Evolutionary conservation across 1,139 yeast species (phyloP), one percentile per base, ranked within the genome.

Genomic region (Geotrichum reessii): DNA sequence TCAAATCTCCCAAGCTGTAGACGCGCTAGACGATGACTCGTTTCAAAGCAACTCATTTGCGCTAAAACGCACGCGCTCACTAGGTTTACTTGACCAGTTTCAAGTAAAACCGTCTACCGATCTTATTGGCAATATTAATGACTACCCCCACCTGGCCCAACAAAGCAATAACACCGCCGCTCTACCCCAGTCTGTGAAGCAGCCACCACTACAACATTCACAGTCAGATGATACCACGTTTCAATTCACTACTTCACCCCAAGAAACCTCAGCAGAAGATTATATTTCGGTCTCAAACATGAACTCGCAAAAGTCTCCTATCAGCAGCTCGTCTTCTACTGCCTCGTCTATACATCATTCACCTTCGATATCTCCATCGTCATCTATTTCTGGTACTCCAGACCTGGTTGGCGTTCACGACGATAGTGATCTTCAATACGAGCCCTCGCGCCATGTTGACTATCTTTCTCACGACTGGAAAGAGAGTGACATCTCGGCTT

Each of bases 391-490:
- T 8, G 67, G 69, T 14, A 62, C 69, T 21, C 76, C 80, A 0
- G 76, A 72, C 37, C 68, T 75, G 4, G 72, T 74, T 11, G 75
- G 70, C 55, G 71, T 73, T 27, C 67, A 87, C 67, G 99, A 93
- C 73, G 99, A 93, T 73, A 82, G 85, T 31, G 95, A 87, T 66
- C 79, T 92, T 46, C 81, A 81, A 57, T 82, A 82, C 63, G 95
- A 88, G 67, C 97, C 98, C 5, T 82, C 87, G 53, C 81, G 86
- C 56, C 97, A 92, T 69, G 99, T 93, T 17, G 99, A 93, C 74
- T 93, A 93, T 72, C 78, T 93, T 51, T 88, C 97, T 4, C 97
- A 93, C 70, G 82, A 93, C 70, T 93, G 99, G 99, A 90, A 90
- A 67, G 98, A 92, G 64, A 77, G 85, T 4, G 99, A 93, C 71